Evolutionary conservation across 2,329 filamentous ascomycete species (phyloP).

Genomic region (Trichoderma endophyticum): DNA sequence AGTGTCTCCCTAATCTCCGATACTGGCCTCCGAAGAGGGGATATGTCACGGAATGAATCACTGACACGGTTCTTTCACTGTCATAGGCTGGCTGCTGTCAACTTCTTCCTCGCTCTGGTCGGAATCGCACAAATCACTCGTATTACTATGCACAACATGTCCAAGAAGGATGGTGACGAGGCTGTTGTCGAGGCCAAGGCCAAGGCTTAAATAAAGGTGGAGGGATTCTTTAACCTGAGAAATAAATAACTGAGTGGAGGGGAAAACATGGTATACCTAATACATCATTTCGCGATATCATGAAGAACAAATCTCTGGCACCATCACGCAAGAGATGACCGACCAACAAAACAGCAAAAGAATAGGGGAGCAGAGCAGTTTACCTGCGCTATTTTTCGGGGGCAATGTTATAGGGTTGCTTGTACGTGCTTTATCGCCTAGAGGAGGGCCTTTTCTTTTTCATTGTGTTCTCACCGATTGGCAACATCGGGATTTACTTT

Average conservation of each 20-base stretch:
- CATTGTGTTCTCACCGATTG: neutral
- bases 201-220: slow-evolving; percentile 27
- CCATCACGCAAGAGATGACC: neutral
- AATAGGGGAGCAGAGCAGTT: neutral
- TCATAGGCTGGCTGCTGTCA: slow-evolving; percentile 79
- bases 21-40: neutral
- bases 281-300: slow-evolving; percentile 2
- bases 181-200: slow-evolving; percentile 42
- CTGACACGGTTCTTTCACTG: neutral
- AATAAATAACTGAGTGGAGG: neutral
- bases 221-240: neutral
- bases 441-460: neutral
- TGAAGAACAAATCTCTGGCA: neutral
- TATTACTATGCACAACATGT: slow-evolving; percentile 65
- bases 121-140: slow-evolving; percentile 78
- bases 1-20: slow-evolving; percentile 26
- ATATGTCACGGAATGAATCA: neutral
- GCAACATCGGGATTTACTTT: neutral
- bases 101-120: slow-evolving; percentile 94
- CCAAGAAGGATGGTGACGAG: slow-evolving; percentile 50
- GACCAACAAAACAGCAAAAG: neutral
- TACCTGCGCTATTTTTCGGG: neutral
- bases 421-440: neutral
- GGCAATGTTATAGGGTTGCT: neutral
- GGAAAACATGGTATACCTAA: neutral